Evolutionary conservation across 1,284 basidiomycete genomes (phyloP).

Genomic region (Sphaerobolus stellatus): DNA sequence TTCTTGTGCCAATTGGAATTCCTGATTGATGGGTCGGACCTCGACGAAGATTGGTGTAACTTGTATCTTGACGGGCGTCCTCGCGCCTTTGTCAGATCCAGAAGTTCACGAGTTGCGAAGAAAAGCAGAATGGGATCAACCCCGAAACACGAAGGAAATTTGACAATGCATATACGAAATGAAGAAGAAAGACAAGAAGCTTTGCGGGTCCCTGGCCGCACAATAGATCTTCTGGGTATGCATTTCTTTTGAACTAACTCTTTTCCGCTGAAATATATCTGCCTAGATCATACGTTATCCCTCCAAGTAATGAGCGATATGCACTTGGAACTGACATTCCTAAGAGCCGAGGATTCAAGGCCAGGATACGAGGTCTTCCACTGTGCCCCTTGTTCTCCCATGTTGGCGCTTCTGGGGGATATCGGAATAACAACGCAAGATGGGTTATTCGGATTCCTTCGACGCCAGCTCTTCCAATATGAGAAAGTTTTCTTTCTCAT

Average conservation of each 20-base stretch:
- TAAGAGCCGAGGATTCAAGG: too few relatives aligned
- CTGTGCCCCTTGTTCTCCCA: not conserved
- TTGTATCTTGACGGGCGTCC: not conserved
- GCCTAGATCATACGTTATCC: too few relatives aligned
- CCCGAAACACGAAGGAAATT: not conserved
- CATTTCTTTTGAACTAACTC: not conserved
- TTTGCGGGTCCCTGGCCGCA: not conserved
- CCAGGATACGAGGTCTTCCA: not conserved
- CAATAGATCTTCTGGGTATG: not conserved
- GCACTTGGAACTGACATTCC: not conserved
- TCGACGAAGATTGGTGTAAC: not conserved
- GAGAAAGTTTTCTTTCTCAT: slow-evolving; percentile 1
- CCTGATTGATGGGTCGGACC: not conserved
- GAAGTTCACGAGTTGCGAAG: not conserved
- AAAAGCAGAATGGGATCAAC: not conserved
- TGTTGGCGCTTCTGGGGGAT: not conserved
- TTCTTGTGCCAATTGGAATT: not conserved
- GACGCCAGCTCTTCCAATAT: not conserved
- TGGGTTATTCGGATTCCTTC: not conserved
- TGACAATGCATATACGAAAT: not conserved
- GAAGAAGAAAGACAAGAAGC: not conserved
- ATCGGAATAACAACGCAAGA: not conserved
- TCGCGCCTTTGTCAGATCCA: not conserved
- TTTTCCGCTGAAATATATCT: too few relatives aligned
- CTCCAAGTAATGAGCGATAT: not conserved